A percentile compares a stretch with the other conserved stretches of the same genome.
Conservation (phyloP, 1,284 basidiomycete genomes). For the Melampsora larici-populina region DNA sequence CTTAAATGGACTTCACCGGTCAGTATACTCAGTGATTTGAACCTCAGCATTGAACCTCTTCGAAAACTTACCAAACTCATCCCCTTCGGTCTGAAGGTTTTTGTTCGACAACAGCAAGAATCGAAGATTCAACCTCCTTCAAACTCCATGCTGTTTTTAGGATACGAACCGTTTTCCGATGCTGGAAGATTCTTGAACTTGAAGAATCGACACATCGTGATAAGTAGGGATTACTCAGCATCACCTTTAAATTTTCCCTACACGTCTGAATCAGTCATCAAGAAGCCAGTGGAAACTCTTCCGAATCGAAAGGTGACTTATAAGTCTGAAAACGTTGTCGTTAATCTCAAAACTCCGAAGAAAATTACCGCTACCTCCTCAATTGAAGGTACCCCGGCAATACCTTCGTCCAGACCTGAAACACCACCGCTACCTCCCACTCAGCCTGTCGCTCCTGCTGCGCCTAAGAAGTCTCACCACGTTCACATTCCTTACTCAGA, state of each 20-base stretch:
- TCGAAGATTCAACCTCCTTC: slow-evolving; percentile 2
- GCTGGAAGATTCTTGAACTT: slow-evolving; percentile 15
- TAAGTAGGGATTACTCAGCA: slow-evolving; percentile 15
- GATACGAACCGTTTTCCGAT: slow-evolving; percentile 12
- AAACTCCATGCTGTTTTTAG: neutral
- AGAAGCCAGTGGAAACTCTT: neutral
- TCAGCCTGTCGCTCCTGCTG: no score
- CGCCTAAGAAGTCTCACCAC: no score
- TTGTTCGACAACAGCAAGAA: no score
- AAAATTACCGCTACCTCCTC: no score
- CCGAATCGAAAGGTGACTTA: no score
- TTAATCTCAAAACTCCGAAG: no score
- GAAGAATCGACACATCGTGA: neutral
- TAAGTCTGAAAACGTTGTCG: no score
- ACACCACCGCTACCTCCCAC: no score
- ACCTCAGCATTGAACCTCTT: slow-evolving; percentile 8
- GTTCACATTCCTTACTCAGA: no score
- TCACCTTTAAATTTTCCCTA: neutral
- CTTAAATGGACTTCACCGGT: slow-evolving; percentile 15
- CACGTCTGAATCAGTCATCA: neutral
- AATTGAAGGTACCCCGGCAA: no score
- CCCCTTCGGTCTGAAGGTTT: slow-evolving; percentile 27
- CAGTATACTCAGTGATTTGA: neutral
- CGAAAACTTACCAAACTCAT: neutral
- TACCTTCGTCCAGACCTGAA: no score